Base-by-base conservation (phyloP, 1,284 basidiomycete species). In the Schizopora paradoxa region DNA sequence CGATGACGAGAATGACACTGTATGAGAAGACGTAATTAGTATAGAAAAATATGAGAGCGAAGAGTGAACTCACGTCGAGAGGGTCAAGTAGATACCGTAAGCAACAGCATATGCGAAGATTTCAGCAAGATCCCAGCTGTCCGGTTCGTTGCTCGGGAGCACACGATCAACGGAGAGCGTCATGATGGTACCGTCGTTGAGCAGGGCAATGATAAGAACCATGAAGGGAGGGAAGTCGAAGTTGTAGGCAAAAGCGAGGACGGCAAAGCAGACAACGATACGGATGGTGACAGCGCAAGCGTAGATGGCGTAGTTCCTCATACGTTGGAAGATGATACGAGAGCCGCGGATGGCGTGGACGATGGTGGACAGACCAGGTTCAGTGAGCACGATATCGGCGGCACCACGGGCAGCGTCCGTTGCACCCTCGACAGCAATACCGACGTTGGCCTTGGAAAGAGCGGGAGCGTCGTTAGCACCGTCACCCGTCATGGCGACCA, bases 171-270 rank as follows among this genome's bases (percentile, higher is more conserved):
- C 87, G 23, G 92, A 96, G 55, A 98, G 78, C 8, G 94, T 98
- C 93, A 98, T 97, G 78, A 98, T 95, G 57, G 94, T 96, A 68
- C 94, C 94, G 65, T 97, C 94, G 70, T 98, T 98, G 58, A 97
- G 74, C 43, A 97, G 77, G 51, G 94, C 93, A 57, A 98, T 95
- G 68, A 98, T 90, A 66, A 97, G 86, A 55, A 98, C 84, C 94
- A 98, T 97, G 83, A 98, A 98, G 13, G 94, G 92, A 60, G 94
- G 94, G 90, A 98, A 98, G 69, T 95, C 88, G 68, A 93, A 92
- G 74, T 87, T 83, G 85, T 93, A 97, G 49, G 86, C 86, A 65
- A 97, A 97, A 43, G 91, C 88, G 63, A 98, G 79, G 69, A 97
- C 83, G 57, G 93, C 82, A 72, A 98, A 98, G 69, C 91, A 94